Evolutionary conservation across 2,329 filamentous ascomycete genomes (phyloP).

Genomic region (Sarocladiaceae sp.): DNA sequence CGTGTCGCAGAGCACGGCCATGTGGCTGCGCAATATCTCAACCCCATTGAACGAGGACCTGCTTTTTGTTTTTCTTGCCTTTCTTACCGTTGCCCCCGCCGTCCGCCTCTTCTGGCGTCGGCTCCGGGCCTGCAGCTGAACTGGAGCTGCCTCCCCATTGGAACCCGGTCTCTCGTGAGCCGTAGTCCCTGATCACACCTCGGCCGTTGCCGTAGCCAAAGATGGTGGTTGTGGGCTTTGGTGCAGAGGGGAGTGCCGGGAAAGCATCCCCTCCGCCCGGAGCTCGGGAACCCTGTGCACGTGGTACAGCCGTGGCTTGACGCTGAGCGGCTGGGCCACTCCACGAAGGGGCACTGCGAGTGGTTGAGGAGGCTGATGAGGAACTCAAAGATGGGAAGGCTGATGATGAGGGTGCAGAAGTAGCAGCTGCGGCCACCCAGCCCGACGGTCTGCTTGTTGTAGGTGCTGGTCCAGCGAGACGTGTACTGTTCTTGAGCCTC

Average conservation of each 20-base stretch:
- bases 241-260: conserved; percentile 72
- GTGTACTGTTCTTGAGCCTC: conserved; percentile 53
- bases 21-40: conserved; percentile 22
- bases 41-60: conserved; percentile 57
- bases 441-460: background rate
- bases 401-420: conserved; percentile 21
- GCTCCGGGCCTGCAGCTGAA: conserved; percentile 17
- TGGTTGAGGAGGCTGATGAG: background rate
- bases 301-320: conserved; percentile 5
- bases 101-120: conserved; percentile 20
- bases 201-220: conserved; percentile 42
- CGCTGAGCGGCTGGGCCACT: conserved; percentile 11
- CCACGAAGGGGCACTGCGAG: conserved; percentile 17
- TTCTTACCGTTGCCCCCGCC: conserved; percentile 50
- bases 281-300: background rate
- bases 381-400: conserved; percentile 32
- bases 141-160: conserved; percentile 38
- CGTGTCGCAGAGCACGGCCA: too few species aligned
- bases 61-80: conserved; percentile 53
- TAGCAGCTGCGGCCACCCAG: conserved; percentile 5
- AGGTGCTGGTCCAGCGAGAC: conserved; percentile 29
- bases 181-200: conserved; percentile 48
- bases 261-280: conserved; percentile 56
- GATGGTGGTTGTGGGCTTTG: conserved; percentile 59
- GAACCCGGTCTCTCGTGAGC: conserved; percentile 41